Base-by-base conservation (phyloP, 805 yeast genomes). In the Hanseniaspora occidentalis region DNA sequence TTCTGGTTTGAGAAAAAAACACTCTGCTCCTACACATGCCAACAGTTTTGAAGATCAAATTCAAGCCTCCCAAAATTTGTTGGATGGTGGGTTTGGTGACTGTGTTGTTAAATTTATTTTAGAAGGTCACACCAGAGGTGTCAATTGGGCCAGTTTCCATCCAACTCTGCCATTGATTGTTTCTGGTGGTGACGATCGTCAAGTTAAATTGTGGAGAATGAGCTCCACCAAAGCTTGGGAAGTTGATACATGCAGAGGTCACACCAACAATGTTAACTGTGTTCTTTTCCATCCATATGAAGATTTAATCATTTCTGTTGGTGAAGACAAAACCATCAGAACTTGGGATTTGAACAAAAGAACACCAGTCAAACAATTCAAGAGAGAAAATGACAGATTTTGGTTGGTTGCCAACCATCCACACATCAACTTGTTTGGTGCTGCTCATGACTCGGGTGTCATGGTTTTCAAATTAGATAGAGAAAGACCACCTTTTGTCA, bases 51-150 rank as follows among this genome's bases (percentile, higher is more conserved):
- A 56, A 52, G 75, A 57, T 44, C 67, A 58, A 48, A 58, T 60
- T 47, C 53, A 54, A 41, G 60, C 63, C 37, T 82, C 76, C 51
- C 80, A 75, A 50, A 70, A 74, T 45, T 82, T 88, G 33, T 84
- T 84, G 53, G 95, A 84, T 61, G 97, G 92, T 56, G 81, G 88
- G 38, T 92, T 92, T 64, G 96, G 96, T 41, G 95, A 86, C 58
- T 95, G 95, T 31, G 78, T 85, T 44, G 96, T 89, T 43, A 92
- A 94, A 64, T 92, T 83, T 58, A 95, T 92, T 16, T 70, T 92
- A 45, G 97, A 94, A 60, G 99, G 98, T 39, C 99, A 92, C 60
- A 95, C 92, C 54, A 80, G 95, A 60, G 97, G 97, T 58, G 98
- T 92, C 54, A 89, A 92, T 59, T 92, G 95, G 95, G 97, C 96